A percentile compares a stretch with the other conserved stretches of the same genome.
phyloP scores from a whole-genome alignment of 768 basidiomycete species.

The Gloeophyllum trabeum region DNA sequence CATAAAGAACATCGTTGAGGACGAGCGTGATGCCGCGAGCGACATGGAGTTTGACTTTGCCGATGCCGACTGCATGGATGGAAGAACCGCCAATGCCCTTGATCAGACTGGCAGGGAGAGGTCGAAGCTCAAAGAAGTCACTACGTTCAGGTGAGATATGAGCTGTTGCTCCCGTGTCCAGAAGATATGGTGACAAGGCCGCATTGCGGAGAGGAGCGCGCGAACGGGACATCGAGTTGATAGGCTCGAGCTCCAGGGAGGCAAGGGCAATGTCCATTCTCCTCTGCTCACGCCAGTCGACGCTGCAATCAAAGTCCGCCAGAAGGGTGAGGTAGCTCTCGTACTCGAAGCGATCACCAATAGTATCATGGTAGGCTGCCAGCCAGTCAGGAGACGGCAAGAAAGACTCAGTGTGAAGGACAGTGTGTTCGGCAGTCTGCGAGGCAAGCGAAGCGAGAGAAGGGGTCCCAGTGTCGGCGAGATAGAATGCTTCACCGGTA shows the following conservation, averaged over 20 bases:
- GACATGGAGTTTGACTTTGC: conserved; percentile 13
- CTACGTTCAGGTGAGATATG: conserved; percentile 13
- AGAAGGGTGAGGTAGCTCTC: background rate
- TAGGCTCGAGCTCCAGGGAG: background rate
- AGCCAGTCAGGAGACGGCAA: background rate
- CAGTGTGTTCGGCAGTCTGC: background rate
- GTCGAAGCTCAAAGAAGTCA: conserved; percentile 14
- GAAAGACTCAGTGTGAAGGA: background rate
- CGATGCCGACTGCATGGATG: conserved; percentile 15
- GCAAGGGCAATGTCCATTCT: background rate
- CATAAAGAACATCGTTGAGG: conserved; percentile 8
- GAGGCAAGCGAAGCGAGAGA: background rate
- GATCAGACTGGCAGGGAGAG: conserved; percentile 13
- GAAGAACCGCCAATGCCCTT: conserved; percentile 17
- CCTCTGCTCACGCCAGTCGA: background rate
- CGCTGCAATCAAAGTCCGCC: background rate
- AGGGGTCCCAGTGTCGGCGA: background rate
- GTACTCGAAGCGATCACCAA: background rate
- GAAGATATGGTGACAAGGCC: conserved; percentile 10
- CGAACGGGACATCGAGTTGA: background rate
- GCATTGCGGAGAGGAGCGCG: too few species aligned
- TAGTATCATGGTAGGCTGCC: background rate
- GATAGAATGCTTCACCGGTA: background rate
- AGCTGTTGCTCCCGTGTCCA: conserved; percentile 15
- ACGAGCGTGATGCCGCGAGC: conserved; percentile 5